These are phyloP conservation scores for Brettanomyces bruxellensis DNA, from an alignment of 805 yeast species.

Conservation along the genomic window DNA sequence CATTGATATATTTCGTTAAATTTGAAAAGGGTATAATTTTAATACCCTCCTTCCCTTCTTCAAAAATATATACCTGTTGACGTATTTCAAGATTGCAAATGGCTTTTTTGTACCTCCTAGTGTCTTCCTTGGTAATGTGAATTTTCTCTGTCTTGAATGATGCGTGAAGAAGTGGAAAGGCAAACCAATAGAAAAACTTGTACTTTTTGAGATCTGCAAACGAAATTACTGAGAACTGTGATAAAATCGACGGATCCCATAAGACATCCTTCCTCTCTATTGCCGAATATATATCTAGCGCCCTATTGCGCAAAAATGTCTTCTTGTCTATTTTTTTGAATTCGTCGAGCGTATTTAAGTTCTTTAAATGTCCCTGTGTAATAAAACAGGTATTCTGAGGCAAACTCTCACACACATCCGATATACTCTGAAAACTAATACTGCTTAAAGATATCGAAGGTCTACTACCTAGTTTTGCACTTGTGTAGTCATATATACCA, in stretches of 20 bases:
- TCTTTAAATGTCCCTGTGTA: slow-evolving; percentile 32
- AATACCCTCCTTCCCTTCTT: not conserved
- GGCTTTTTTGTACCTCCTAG: not conserved
- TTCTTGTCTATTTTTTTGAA: slow-evolving; percentile 66
- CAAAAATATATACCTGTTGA: slow-evolving; percentile 13
- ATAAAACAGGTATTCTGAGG: slow-evolving; percentile 11
- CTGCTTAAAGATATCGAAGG: slow-evolving; percentile 18
- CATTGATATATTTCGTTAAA: slow-evolving; percentile 1
- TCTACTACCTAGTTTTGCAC: slow-evolving; percentile 21
- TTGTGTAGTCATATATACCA: slow-evolving; percentile 29
- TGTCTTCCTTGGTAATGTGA: not conserved
- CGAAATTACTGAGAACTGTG: slow-evolving; percentile 44
- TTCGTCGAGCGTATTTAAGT: slow-evolving; percentile 79
- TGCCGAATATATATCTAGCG: slow-evolving; percentile 14
- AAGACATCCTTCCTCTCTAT: slow-evolving; percentile 28
- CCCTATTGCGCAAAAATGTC: slow-evolving; percentile 38
- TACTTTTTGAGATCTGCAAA: slow-evolving; percentile 88
- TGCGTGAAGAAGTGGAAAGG: slow-evolving; percentile 57
- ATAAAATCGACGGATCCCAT: slow-evolving; percentile 31
- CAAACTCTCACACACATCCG: slow-evolving; percentile 1
- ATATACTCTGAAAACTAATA: not conserved
- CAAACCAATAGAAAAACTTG: slow-evolving; percentile 84
- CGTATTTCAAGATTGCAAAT: not conserved
- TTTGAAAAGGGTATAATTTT: slow-evolving; percentile 1
- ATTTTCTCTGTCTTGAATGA: slow-evolving; percentile 31